These are phyloP conservation scores for Begonia peltatifolia DNA, from an alignment of 306 rosid species.

Conservation along the genomic window DNA sequence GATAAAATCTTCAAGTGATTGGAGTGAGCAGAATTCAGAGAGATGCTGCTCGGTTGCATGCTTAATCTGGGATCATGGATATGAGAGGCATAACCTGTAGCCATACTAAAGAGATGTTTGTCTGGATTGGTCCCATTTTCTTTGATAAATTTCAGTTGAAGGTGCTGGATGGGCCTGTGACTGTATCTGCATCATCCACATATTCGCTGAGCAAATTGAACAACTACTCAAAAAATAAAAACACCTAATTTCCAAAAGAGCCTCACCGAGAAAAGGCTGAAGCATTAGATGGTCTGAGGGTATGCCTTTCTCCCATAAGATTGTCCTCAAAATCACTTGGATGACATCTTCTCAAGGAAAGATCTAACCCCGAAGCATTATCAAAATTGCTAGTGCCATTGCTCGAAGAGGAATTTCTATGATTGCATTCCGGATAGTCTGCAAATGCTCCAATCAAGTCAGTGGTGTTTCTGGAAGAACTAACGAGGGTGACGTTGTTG, in stretches of 20 bases:
- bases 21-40: slow-evolving; percentile 43
- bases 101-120: slow-evolving; percentile 16
- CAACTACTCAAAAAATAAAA: neutral
- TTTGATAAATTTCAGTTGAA: slow-evolving; percentile 18
- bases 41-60: slow-evolving; percentile 24
- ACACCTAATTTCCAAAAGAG: neutral
- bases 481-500: slow-evolving; percentile 28
- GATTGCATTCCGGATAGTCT: slow-evolving; percentile 26
- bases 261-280: slow-evolving; percentile 83
- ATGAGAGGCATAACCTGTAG: slow-evolving; percentile 30
- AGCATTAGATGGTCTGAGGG: slow-evolving; percentile 57
- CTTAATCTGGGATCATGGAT: slow-evolving; percentile 25
- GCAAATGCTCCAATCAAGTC: slow-evolving; percentile 56
- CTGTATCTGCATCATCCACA: slow-evolving; percentile 48
- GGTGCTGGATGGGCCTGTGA: slow-evolving; percentile 38
- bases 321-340: slow-evolving; percentile 36
- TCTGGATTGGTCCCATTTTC: slow-evolving; percentile 34
- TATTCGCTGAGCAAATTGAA: slow-evolving; percentile 12
- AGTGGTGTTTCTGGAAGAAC: slow-evolving; percentile 43
- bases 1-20: slow-evolving; percentile 46
- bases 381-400: slow-evolving; percentile 37
- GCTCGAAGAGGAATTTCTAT: slow-evolving; percentile 29
- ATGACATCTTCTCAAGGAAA: slow-evolving; percentile 64
- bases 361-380: slow-evolving; percentile 58
- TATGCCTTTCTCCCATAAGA: slow-evolving; percentile 36